These are phyloP conservation scores for Gymnopus androsaceus DNA, from an alignment of 1,284 basidiomycete genomes.

Conservation along the genomic window DNA sequence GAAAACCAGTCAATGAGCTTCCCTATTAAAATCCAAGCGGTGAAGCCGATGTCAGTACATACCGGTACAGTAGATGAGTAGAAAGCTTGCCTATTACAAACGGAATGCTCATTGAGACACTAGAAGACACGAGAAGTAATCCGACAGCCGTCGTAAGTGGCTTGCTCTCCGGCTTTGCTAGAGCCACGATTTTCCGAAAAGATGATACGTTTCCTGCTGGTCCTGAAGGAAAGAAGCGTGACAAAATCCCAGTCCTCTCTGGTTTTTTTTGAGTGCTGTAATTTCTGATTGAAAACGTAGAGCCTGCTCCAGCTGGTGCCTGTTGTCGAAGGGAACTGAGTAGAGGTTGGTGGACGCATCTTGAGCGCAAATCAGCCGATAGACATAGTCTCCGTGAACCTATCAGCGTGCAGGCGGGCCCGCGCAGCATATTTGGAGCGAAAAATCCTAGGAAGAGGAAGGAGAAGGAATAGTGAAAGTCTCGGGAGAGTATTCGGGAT, in stretches of 20 bases:
- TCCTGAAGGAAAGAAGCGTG: slow-evolving; percentile 31
- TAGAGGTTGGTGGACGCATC: background rate
- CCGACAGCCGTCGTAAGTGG: slow-evolving; percentile 73
- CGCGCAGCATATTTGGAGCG: slow-evolving; percentile 2
- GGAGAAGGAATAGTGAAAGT: no score
- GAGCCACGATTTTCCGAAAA: slow-evolving; percentile 70
- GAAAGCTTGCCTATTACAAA: slow-evolving; percentile 90
- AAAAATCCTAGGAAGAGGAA: background rate
- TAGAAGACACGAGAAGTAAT: slow-evolving; percentile 65
- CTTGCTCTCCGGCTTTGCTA: slow-evolving; percentile 80
- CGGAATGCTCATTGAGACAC: slow-evolving; percentile 89
- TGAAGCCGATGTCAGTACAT: no score
- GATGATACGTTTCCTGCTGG: slow-evolving; percentile 52
- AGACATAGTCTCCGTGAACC: background rate
- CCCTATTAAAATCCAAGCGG: no score
- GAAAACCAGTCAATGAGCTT: slow-evolving; percentile 93
- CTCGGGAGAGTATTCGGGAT: no score
- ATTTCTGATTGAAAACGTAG: background rate
- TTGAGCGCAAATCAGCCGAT: background rate
- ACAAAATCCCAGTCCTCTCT: slow-evolving; percentile 5
- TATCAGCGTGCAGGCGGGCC: background rate
- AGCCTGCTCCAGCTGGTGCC: background rate
- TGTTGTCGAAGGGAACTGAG: background rate
- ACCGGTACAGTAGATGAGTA: slow-evolving; percentile 71
- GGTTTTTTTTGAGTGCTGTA: slow-evolving; percentile 6